Conservation (phyloP, 2,329 filamentous ascomycete species). For the Paraconiothyrium sp. region DNA sequence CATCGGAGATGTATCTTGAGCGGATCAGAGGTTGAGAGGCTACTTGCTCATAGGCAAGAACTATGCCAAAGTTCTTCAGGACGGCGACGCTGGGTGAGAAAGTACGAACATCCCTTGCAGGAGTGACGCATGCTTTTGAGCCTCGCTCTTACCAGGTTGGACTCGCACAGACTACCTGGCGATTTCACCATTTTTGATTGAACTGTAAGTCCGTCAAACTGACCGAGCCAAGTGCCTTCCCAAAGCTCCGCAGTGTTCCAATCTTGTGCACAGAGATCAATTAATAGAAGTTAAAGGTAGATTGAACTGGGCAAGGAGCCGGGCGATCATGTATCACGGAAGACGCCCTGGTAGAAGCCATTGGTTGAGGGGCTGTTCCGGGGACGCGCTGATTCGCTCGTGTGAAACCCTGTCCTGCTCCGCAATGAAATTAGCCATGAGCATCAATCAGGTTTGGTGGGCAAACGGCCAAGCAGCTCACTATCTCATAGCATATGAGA, state of each 20-base stretch:
- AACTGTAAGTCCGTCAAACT: constrained; percentile 7
- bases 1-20: constrained; percentile 9
- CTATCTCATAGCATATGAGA: not conserved
- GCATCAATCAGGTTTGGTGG: not conserved
- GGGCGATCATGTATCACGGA: constrained; percentile 15
- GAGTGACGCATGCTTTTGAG: constrained; percentile 22
- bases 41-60: not conserved
- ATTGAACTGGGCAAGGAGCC: constrained; percentile 23
- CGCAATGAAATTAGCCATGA: constrained; percentile 30
- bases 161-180: constrained; percentile 12
- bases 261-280: constrained; percentile 23
- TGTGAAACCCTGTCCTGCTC: constrained; percentile 13
- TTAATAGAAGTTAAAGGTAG: constrained; percentile 25
- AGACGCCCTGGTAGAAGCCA: constrained; percentile 19
- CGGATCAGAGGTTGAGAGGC: not conserved
- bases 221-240: constrained; percentile 13
- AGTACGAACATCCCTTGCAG: constrained; percentile 2
- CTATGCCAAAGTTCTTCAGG: not conserved
- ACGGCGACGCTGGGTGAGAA: not conserved
- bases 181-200: constrained; percentile 22
- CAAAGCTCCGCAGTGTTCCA: constrained; percentile 11
- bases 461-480: not conserved
- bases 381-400: constrained; percentile 22
- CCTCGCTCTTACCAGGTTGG: constrained; percentile 15
- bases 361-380: constrained; percentile 19